A percentile compares a stretch with the other conserved stretches of the same genome.
These are phyloP conservation scores for Xenosphaeropsis pyriputrescens DNA, from an alignment of 2,329 filamentous ascomycete species.

Conservation along the genomic window DNA sequence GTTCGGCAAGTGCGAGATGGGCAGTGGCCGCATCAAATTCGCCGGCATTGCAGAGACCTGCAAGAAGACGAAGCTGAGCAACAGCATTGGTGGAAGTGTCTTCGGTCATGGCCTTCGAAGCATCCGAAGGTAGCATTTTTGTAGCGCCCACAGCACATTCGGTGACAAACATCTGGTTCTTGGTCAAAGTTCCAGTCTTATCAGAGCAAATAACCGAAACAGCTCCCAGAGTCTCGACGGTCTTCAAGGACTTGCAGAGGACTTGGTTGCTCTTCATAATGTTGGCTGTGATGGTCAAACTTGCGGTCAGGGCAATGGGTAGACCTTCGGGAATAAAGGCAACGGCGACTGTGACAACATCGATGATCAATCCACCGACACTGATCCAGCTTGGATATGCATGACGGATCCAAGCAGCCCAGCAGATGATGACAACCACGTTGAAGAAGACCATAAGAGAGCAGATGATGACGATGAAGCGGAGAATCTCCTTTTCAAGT, in stretches of 20 bases:
- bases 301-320: slow-evolving; percentile 50
- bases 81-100: slow-evolving; percentile 19
- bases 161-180: slow-evolving; percentile 56
- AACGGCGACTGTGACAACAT: slow-evolving; percentile 53
- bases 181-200: slow-evolving; percentile 56
- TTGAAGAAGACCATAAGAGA: slow-evolving; percentile 49
- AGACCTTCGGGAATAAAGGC: slow-evolving; percentile 62
- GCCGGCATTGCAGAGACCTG: slow-evolving; percentile 56
- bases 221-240: slow-evolving; percentile 57
- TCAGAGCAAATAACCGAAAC: slow-evolving; percentile 62
- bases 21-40: slow-evolving; percentile 53
- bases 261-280: slow-evolving; percentile 62
- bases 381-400: slow-evolving; percentile 54
- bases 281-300: slow-evolving; percentile 58
- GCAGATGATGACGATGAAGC: slow-evolving; percentile 56
- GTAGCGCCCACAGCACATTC: slow-evolving; percentile 42
- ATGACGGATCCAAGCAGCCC: slow-evolving; percentile 50
- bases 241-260: slow-evolving; percentile 63
- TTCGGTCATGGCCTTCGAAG: slow-evolving; percentile 11
- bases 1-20: slow-evolving; percentile 37
- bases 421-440: slow-evolving; percentile 44
- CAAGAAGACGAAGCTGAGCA: slow-evolving; percentile 40
- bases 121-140: slow-evolving; percentile 18
- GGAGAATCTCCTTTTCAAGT: slow-evolving; percentile 54
- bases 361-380: slow-evolving; percentile 55